These are phyloP conservation scores for Metschnikowia similis DNA, from an alignment of 805 yeast genomes.

Conservation along the genomic window DNA sequence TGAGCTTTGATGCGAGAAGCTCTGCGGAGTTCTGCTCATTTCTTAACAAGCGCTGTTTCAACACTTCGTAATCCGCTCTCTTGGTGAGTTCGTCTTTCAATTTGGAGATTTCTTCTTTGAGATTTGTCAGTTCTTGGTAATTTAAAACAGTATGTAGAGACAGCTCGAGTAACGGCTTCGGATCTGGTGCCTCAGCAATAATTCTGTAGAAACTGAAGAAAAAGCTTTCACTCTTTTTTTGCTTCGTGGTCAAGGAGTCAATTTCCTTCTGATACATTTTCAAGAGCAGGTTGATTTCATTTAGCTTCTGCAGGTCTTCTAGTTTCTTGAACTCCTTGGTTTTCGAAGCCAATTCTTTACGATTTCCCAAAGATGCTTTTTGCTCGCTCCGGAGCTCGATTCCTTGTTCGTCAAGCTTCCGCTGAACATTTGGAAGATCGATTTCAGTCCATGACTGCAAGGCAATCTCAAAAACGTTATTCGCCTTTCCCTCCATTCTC, in stretches of 20 bases:
- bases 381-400: constrained; percentile 68
- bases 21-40: constrained; percentile 60
- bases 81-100: constrained; percentile 57
- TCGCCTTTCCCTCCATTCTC: constrained; percentile 4
- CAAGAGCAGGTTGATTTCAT: constrained; percentile 61
- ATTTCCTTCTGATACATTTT: constrained; percentile 83
- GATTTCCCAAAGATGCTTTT: constrained; percentile 56
- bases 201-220: constrained; percentile 72
- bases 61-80: constrained; percentile 73
- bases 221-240: constrained; percentile 66
- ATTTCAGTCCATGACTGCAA: constrained; percentile 72
- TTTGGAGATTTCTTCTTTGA: constrained; percentile 46
- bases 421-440: constrained; percentile 66
- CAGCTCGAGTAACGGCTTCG: constrained; percentile 71
- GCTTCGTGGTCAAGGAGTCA: constrained; percentile 73
- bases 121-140: constrained; percentile 46
- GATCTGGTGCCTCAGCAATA: constrained; percentile 90
- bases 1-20: constrained; percentile 47
- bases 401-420: constrained; percentile 69
- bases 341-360: constrained; percentile 73
- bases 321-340: constrained; percentile 85
- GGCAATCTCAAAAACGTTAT: constrained; percentile 34
- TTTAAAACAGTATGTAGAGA: constrained; percentile 61
- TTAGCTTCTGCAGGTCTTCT: constrained; percentile 60
- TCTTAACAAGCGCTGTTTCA: constrained; percentile 58